Evolutionary conservation across 495 filamentous ascomycete genomes (phyloP), one percentile per base, ranked within the genome.

Genomic region (Pyronema domesticum): DNA sequence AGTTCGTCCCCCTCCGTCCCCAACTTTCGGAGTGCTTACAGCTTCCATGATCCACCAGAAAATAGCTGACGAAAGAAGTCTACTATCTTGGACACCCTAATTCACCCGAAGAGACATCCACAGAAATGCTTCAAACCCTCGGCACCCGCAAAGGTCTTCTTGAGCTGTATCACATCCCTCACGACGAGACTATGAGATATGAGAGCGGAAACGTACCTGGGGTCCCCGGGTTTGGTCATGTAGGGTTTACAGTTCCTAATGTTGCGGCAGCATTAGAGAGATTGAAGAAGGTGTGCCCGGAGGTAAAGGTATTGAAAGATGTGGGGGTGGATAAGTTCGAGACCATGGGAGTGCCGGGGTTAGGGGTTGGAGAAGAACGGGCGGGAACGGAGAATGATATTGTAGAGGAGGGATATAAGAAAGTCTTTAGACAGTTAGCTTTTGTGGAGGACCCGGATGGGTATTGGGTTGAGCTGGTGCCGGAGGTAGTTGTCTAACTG

Each of bases 51-150:
- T n/a, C n/a, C n/a, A n/a, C n/a, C n/a, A n/a, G n/a, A n/a, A n/a
- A n/a, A n/a, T 11, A 30, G 19, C 47, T 30, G 8, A 30, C 8
- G 23, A 50, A 30, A 30, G 47, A 30, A 50, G 47, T 50, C 23
- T 50, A 50, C 47, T 50, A 50, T 30, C 47, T 50, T 15, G 47
- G 47, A 14, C 47, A 50, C 47, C 47, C 47, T 7, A 30, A 50
- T 36, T 7, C 23, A 7, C 47, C 47, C 47, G 19, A 18, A 50
- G 47, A 50, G 18, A 30, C 17, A 7, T 14, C 15, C 10, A 11
- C 9, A 7, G 48, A 51, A 1, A 51, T 51, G 48, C 13, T 51
- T 30, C 3, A 1, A 3, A 51, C 19, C 1, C 33, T 51, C 1
- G 48, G 19, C 11, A n/a, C 9, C 10, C 48, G 48, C 3, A 51